A percentile compares a stretch with the other conserved stretches of the same genome.
Conservation (phyloP, 495 filamentous ascomycete genomes). For the Tuber microsphaerosporum region DNA sequence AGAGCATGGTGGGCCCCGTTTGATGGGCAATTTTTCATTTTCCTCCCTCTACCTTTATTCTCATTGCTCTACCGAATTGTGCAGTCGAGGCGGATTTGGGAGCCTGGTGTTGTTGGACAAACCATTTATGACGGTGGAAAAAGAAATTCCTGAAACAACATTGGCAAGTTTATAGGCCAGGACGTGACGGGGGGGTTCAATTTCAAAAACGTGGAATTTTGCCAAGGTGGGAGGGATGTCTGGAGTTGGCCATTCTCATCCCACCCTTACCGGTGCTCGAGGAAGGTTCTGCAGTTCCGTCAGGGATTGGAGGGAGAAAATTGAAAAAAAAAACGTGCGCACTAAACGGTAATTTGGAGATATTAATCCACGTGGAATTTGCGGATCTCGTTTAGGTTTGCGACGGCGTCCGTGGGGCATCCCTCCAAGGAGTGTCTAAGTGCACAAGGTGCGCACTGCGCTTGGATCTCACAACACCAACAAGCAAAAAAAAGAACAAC, state of each 20-base stretch:
- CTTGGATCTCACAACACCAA: neutral
- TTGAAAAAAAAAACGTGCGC: neutral
- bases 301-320: neutral
- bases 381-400: slow-evolving; percentile 3
- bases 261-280: neutral
- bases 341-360: neutral
- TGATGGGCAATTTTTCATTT: neutral
- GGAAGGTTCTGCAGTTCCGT: neutral
- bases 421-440: neutral
- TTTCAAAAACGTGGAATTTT: neutral
- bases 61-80: neutral
- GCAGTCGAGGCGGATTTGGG: neutral
- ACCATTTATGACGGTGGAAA: neutral
- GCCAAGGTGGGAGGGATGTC: neutral
- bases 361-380: slow-evolving; percentile 2
- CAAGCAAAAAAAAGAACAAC: neutral
- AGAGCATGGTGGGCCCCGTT: neutral
- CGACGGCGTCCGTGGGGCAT: neutral
- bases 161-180: neutral
- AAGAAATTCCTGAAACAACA: neutral
- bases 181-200: neutral
- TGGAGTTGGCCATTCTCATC: neutral
- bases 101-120: neutral
- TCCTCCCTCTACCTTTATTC: neutral
- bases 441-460: neutral